Evolutionary conservation across 1,284 basidiomycete genomes (phyloP), one percentile per base, ranked within the genome.

Genomic region (Cronartium ribicola): DNA sequence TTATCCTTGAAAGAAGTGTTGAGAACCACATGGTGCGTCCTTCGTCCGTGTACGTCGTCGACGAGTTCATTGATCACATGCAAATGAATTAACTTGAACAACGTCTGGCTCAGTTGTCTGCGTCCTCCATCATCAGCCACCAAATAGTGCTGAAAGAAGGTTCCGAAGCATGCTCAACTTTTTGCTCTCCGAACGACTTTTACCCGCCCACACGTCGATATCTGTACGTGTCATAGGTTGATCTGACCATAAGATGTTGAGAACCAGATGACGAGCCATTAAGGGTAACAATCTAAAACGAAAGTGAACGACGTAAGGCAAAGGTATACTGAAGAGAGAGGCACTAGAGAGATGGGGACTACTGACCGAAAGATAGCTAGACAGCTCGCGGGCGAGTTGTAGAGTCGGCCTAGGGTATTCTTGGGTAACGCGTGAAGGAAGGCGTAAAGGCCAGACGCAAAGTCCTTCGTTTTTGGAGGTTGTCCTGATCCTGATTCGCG

Each of bases 241-340:
- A 78, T 97, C 92, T 6, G 95, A 85, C 92, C 96, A 99, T 8
- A 98, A 84, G 67, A 94, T 81, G 80, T 91, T 92, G 86, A 97
- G 89, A 59, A 97, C 87, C 41, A 98, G 85, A 81, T 98, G 94
- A 51, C 93, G 85, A 77, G 94, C 92, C 44, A 96, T 82, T 29
- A 92, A 89, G 2, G 89, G 89, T 29, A 98, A 83, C 22, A 98
- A 85, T 66, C 94, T 94, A 63, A 79, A 60, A 55, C 40, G 64
- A 11, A 63, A 40, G 75, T 77, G 76, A 81, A 79, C 76, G 57
- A 17, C 75, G 69, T 37, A 46, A 63, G 43, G 73, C 65, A 75
- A 68, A 77, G 68, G 66, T 4, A 57, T 37, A 40, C 43, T 55
- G 44, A 75, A 75, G 22, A 62, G 51, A 55, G 7, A 69, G n/a